A percentile compares a stretch with the other conserved stretches of the same genome.
phyloP scores from a whole-genome alignment of 306 rosid genomes.

The Oemleria cerasiformis region DNA sequence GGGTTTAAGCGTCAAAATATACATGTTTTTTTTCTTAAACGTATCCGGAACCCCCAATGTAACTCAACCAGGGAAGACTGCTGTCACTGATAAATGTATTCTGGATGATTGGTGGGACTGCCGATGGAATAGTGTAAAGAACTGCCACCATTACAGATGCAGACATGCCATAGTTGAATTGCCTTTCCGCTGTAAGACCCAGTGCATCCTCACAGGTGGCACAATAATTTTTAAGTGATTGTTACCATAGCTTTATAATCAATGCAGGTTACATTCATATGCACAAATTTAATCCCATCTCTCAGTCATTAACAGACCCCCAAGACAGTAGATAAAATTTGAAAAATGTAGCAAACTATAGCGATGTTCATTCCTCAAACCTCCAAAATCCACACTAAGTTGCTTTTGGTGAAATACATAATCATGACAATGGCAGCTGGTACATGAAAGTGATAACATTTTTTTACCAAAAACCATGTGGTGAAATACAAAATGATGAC shows the following conservation, averaged over 20 bases:
- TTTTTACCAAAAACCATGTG: background rate
- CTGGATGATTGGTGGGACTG: conserved; percentile 24
- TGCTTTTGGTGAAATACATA: background rate
- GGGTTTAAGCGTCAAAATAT: conserved; percentile 66
- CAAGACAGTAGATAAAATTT: background rate
- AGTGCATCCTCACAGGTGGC: conserved; percentile 7
- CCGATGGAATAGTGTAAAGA: conserved; percentile 20
- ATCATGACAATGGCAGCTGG: background rate
- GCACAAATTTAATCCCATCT: background rate
- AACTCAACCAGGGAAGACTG: conserved; percentile 57
- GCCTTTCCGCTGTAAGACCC: conserved; percentile 31
- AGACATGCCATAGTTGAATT: conserved; percentile 27
- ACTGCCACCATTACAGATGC: conserved; percentile 17
- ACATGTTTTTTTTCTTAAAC: conserved; percentile 47
- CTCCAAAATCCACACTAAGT: conserved; percentile 2
- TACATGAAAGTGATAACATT: background rate
- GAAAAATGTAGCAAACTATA: background rate
- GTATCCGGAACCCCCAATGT: conserved; percentile 63
- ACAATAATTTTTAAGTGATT: background rate
- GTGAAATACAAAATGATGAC: background rate
- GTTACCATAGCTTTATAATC: background rate
- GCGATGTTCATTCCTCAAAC: background rate
- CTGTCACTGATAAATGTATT: conserved; percentile 31
- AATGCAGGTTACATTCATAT: conserved; percentile 9
- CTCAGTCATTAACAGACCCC: background rate